Evolutionary conservation across 345 rosid genomes (phyloP).

Genomic region (Ricinus communis): DNA sequence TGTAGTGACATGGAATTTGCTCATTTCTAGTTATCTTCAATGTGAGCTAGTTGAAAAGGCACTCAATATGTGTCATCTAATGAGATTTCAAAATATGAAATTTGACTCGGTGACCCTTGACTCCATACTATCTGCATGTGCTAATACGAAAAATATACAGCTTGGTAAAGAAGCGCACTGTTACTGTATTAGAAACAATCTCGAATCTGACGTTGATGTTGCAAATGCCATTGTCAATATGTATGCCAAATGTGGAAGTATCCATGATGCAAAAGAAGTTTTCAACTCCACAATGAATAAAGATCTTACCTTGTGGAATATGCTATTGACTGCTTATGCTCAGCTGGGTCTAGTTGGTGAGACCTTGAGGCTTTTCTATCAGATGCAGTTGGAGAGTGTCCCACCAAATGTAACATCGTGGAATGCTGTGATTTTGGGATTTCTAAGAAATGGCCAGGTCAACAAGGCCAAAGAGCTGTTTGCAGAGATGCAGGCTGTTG

Average conservation of each 20-base stretch:
- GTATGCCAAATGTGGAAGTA: slow-evolving; percentile 65
- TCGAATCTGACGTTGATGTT: slow-evolving; percentile 53
- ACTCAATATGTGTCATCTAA: slow-evolving; percentile 45
- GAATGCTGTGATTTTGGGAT: slow-evolving; percentile 62
- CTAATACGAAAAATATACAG: slow-evolving; percentile 35
- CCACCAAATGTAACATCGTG: slow-evolving; percentile 62
- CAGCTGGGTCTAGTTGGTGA: slow-evolving; percentile 52
- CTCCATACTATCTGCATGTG: slow-evolving; percentile 57
- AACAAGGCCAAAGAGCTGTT: slow-evolving; percentile 61
- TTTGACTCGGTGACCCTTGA: slow-evolving; percentile 69
- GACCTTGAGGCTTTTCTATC: slow-evolving; percentile 63
- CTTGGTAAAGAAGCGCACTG: slow-evolving; percentile 67
- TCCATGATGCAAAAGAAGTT: slow-evolving; percentile 44
- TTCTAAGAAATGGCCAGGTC: slow-evolving; percentile 50
- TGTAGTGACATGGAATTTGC: slow-evolving; percentile 77
- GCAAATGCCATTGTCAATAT: slow-evolving; percentile 49
- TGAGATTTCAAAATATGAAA: slow-evolving; percentile 51
- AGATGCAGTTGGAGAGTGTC: slow-evolving; percentile 70
- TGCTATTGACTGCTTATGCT: slow-evolving; percentile 61
- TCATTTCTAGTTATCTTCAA: slow-evolving; percentile 61
- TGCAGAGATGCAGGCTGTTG: slow-evolving; percentile 55
- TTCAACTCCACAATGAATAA: slow-evolving; percentile 46
- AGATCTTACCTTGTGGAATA: slow-evolving; percentile 64
- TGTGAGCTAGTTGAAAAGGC: slow-evolving; percentile 50
- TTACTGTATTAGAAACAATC: slow-evolving; percentile 58